phyloP scores from a whole-genome alignment of 2,329 filamentous ascomycete species.

The Aspergillus melleus region DNA sequence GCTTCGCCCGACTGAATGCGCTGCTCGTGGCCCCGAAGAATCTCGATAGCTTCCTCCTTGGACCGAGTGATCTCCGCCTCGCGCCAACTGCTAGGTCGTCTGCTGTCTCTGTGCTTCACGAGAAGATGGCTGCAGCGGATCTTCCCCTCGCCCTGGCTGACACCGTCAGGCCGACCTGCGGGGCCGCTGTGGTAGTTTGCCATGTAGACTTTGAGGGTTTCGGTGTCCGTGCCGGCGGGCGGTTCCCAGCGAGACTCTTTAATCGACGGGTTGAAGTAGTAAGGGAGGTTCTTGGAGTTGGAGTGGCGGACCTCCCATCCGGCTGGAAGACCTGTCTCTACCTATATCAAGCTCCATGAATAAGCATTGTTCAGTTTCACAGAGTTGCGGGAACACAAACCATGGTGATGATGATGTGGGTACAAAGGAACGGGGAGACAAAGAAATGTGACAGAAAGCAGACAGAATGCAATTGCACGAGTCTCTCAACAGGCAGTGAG shows the following conservation, averaged over 20 bases:
- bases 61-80: constrained; percentile 83
- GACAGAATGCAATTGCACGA: not conserved
- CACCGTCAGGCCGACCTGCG: constrained; percentile 30
- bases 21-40: constrained; percentile 72
- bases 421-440: not conserved
- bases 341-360: constrained; percentile 40
- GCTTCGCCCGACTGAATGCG: constrained; percentile 71
- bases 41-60: constrained; percentile 80
- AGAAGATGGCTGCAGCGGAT: constrained; percentile 91
- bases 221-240: constrained; percentile 80
- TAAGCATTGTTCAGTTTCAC: not conserved
- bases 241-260: constrained; percentile 96
- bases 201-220: constrained; percentile 94
- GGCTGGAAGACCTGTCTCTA: constrained; percentile 76
- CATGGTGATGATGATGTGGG: constrained; percentile 5
- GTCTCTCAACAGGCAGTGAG: not conserved
- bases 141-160: constrained; percentile 66
- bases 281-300: constrained; percentile 97
- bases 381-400: constrained; percentile 6
- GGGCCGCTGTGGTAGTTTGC: constrained; percentile 73
- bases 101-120: constrained; percentile 87
- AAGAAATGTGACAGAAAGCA: not conserved
- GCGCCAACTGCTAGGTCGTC: constrained; percentile 89
- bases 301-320: constrained; percentile 97
- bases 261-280: constrained; percentile 90